Evolutionary conservation across 1,284 basidiomycete genomes (phyloP).

Genomic region (Lentinus polychrous): DNA sequence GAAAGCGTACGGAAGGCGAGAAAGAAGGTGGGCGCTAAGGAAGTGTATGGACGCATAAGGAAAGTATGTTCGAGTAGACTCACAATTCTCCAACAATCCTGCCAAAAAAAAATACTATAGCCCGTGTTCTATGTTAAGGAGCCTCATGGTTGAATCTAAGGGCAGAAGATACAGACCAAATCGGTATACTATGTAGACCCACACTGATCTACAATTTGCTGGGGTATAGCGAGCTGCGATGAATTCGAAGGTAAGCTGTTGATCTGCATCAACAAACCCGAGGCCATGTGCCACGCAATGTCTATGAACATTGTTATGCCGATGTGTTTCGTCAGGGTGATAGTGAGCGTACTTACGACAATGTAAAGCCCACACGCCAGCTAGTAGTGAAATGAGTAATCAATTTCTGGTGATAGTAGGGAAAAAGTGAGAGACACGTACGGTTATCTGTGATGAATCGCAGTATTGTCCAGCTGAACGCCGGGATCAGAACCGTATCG

Average conservation of each 20-base stretch:
- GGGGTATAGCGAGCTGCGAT: conserved; percentile 23
- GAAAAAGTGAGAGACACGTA: conserved; percentile 7
- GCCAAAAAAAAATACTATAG: not conserved
- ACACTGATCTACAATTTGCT: conserved; percentile 27
- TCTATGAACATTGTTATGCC: conserved; percentile 15
- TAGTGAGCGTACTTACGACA: conserved; percentile 18
- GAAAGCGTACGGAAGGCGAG: too few species aligned
- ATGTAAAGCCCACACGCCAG: conserved; percentile 31
- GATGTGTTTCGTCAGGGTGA: too few species aligned
- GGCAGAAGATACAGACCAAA: not conserved
- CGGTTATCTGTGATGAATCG: conserved; percentile 31
- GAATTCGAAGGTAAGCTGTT: conserved; percentile 23
- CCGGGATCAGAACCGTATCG: conserved; percentile 29
- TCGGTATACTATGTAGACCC: not conserved
- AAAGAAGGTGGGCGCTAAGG: too few species aligned
- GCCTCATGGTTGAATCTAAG: not conserved
- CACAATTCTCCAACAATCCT: too few species aligned
- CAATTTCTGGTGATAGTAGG: not conserved
- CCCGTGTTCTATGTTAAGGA: not conserved
- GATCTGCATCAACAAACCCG: conserved; percentile 31
- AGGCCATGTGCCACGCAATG: conserved; percentile 32
- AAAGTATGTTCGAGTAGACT: too few species aligned
- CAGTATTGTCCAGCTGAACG: conserved; percentile 27
- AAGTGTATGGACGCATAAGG: too few species aligned
- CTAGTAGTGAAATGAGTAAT: too few species aligned